Conservation (phyloP, 257 asterid genomes). For the Fraxinus quadrangulata region DNA sequence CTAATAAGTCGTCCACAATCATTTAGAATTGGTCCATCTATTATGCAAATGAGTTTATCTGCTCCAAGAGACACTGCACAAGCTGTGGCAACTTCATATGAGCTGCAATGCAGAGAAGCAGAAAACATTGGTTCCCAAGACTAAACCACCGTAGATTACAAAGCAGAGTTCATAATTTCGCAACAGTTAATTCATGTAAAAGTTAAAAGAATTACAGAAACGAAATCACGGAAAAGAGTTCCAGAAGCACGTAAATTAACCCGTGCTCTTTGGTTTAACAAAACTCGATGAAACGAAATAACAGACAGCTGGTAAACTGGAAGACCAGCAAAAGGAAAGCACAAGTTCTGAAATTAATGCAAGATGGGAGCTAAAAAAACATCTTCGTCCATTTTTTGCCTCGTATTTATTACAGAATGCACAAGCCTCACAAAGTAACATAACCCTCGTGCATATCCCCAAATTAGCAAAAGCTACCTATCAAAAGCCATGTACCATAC, state of each 20-base stretch:
- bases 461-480: constrained; percentile 57
- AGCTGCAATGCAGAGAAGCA: constrained; percentile 49
- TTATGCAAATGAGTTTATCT: constrained; percentile 82
- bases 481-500: constrained; percentile 63
- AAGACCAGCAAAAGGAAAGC: not conserved
- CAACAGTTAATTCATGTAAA: not conserved
- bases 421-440: constrained; percentile 15
- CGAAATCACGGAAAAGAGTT: not conserved
- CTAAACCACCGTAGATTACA: not conserved
- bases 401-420: constrained; percentile 12
- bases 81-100: constrained; percentile 95
- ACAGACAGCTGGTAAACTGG: not conserved
- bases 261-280: not conserved
- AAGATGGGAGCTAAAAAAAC: constrained; percentile 14
- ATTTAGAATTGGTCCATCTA: constrained; percentile 86
- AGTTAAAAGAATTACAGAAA: constrained; percentile 12
- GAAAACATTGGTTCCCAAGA: constrained; percentile 20
- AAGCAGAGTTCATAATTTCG: not conserved
- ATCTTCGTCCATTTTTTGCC: constrained; percentile 12
- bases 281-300: not conserved
- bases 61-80: constrained; percentile 94
- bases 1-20: constrained; percentile 71
- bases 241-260: not conserved
- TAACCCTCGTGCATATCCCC: constrained; percentile 29
- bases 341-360: not conserved